Percentiles rank a stretch among this genome's conserved stretches.
Evolutionary conservation across 345 rosid genomes (phyloP).

Genomic region (Syzygium oleosum): DNA sequence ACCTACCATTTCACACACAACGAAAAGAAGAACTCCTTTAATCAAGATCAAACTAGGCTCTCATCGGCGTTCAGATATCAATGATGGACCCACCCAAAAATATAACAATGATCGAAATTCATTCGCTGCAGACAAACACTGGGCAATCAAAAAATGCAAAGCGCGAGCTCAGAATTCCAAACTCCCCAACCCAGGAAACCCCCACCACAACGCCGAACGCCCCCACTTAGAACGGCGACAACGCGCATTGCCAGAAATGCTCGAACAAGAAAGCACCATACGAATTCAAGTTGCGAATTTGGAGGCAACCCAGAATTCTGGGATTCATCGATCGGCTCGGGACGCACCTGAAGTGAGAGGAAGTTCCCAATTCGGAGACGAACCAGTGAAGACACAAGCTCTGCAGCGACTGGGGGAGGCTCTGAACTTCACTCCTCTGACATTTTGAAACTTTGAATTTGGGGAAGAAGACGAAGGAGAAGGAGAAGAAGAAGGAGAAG

Average conservation of each 20-base stretch:
- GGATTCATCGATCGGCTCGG: not conserved
- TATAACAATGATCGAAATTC: not conserved
- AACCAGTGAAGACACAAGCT: not conserved
- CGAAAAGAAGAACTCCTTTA: not conserved
- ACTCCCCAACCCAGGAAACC: not conserved
- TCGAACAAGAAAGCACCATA: not conserved
- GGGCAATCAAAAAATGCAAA: not conserved
- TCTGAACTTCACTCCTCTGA: not conserved
- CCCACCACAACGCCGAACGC: not conserved
- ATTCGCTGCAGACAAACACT: not conserved
- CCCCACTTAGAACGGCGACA: not conserved
- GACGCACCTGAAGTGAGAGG: not conserved
- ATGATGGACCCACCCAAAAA: too few species aligned
- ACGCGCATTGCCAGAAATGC: not conserved
- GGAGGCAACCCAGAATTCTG: not conserved
- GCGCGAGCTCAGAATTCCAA: not conserved
- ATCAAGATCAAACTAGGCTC: not conserved
- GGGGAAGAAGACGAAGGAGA: not conserved
- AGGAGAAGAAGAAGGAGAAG: not conserved
- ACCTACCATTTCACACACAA: not conserved
- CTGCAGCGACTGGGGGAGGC: not conserved
- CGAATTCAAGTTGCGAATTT: not conserved
- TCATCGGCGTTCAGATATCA: not conserved
- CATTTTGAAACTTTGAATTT: conserved; percentile 11
- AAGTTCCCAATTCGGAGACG: not conserved